Conservation (phyloP, 192 early-diverging fungal genomes). For the Geranomyces variabilis region DNA sequence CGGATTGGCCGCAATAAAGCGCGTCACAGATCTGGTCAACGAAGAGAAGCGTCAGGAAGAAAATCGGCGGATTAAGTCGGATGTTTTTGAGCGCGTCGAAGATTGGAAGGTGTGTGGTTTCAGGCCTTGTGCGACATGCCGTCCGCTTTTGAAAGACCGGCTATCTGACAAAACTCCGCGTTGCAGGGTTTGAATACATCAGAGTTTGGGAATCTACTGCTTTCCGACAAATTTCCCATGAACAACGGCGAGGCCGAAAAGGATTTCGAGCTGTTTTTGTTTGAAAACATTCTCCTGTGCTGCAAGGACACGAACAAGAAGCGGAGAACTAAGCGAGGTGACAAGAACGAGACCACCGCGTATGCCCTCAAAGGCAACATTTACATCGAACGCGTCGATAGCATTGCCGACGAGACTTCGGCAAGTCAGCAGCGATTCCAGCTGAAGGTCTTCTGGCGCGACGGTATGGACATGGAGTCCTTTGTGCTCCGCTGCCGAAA, state of each 20-base stretch:
- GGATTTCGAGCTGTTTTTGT: conserved; percentile 86
- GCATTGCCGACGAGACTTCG: conserved; percentile 65
- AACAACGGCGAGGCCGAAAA: conserved; percentile 76
- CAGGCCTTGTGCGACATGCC: no score
- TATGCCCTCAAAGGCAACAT: conserved; percentile 81
- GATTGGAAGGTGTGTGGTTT: conserved; percentile 96
- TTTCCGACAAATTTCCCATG: conserved; percentile 89
- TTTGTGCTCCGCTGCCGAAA: conserved; percentile 90
- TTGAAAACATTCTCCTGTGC: conserved; percentile 90
- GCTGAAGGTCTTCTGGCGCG: conserved; percentile 80
- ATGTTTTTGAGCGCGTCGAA: conserved; percentile 81
- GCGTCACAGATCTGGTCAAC: conserved; percentile 88
- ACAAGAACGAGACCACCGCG: conserved; percentile 14
- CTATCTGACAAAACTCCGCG: no score
- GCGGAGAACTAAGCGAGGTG: conserved; percentile 57
- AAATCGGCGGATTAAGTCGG: conserved; percentile 78
- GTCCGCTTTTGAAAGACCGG: no score
- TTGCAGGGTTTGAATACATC: conserved; percentile 72
- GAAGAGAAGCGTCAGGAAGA: conserved; percentile 88
- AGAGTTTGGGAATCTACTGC: conserved; percentile 78
- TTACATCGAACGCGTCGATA: conserved; percentile 77
- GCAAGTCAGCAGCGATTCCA: conserved; percentile 41
- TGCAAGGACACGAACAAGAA: conserved; percentile 77
- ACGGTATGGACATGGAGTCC: conserved; percentile 74
- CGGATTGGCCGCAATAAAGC: conserved; percentile 80